Percentiles rank a stretch among this genome's conserved stretches.
Evolutionary conservation across 1,284 basidiomycete genomes (phyloP).

Genomic region (Rhodotorula mucilaginosa): DNA sequence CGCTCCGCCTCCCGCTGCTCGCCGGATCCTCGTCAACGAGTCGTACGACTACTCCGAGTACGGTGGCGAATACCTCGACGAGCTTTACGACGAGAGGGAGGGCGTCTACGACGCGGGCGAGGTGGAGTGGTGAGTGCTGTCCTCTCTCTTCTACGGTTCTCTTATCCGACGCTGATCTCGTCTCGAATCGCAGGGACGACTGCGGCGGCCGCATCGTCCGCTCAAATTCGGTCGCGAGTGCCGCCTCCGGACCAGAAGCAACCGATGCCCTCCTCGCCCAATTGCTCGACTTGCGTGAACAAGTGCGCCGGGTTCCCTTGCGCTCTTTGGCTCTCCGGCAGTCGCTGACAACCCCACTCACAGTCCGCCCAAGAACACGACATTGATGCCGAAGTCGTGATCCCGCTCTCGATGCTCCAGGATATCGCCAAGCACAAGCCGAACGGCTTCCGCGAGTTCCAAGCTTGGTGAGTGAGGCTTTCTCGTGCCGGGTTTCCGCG

Average conservation of each 20-base stretch:
- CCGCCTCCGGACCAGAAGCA: neutral
- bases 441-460: conserved; percentile 9
- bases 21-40: conserved; percentile 21
- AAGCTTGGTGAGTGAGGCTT: conserved; percentile 1
- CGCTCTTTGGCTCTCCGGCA: too few relatives aligned
- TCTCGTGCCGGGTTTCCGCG: neutral
- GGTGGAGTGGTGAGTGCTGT: conserved; percentile 15
- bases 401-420: conserved; percentile 22
- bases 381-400: conserved; percentile 13
- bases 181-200: neutral
- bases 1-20: neutral
- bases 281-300: conserved; percentile 15
- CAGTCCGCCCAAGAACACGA: conserved; percentile 16
- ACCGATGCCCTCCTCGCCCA: conserved; percentile 5
- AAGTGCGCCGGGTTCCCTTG: neutral
- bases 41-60: conserved; percentile 31
- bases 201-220: conserved; percentile 14
- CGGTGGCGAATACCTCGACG: conserved; percentile 23
- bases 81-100: conserved; percentile 21
- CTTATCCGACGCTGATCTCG: too few relatives aligned
- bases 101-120: conserved; percentile 28
- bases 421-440: conserved; percentile 24
- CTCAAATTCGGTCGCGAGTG: neutral
- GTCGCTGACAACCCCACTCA: neutral
- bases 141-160: too few relatives aligned